A percentile compares a stretch with the other conserved stretches of the same genome.
These are phyloP conservation scores for Naumovozyma dairenensis DNA, from an alignment of 805 yeast species.

Conservation along the genomic window DNA sequence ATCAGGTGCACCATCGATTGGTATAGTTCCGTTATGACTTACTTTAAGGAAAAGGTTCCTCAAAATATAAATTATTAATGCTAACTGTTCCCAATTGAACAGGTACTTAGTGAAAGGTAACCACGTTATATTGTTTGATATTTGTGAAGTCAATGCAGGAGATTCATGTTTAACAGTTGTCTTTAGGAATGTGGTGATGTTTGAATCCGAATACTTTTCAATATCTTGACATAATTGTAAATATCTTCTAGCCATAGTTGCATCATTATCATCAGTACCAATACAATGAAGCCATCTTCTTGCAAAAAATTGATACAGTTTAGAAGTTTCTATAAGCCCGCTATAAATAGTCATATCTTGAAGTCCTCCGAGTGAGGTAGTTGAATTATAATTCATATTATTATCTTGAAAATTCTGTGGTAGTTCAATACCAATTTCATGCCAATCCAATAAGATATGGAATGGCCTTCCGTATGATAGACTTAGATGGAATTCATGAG, in stretches of 20 bases:
- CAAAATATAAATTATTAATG: conserved; percentile 44
- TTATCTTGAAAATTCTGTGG: conserved; percentile 44
- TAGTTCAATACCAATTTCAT: conserved; percentile 38
- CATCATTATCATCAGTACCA: neutral
- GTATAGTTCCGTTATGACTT: conserved; percentile 23
- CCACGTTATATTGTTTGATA: conserved; percentile 47
- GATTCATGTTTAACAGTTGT: conserved; percentile 8
- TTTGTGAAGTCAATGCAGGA: conserved; percentile 37
- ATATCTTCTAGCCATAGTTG: conserved; percentile 19
- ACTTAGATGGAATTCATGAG: conserved; percentile 55
- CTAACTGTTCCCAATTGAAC: conserved; percentile 49
- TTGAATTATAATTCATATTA: conserved; percentile 38
- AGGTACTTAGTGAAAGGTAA: conserved; percentile 42
- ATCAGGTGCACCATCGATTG: neutral
- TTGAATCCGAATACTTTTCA: conserved; percentile 23
- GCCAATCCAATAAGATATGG: conserved; percentile 35
- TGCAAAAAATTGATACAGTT: neutral
- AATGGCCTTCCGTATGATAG: conserved; percentile 59
- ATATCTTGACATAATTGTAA: conserved; percentile 38
- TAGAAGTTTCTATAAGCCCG: neutral
- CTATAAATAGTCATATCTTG: too few species aligned
- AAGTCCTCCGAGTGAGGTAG: too few species aligned
- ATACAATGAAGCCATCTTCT: conserved; percentile 18
- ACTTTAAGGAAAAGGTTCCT: conserved; percentile 48
- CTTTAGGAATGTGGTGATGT: neutral